Evolutionary conservation across 345 rosid species (phyloP).

Genomic region (Ailanthus altissimus): DNA sequence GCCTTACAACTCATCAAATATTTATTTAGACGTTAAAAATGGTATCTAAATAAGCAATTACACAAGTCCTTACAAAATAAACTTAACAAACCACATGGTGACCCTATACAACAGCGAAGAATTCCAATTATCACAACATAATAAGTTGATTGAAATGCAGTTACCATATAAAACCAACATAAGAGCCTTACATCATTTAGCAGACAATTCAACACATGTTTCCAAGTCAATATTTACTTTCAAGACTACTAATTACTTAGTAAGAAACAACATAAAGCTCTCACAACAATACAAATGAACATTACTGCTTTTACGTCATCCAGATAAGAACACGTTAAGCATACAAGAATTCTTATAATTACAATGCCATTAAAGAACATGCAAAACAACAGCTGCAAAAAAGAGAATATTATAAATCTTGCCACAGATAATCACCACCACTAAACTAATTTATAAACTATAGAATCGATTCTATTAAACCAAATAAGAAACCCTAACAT

Average conservation of each 20-base stretch:
- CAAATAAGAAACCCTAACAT: not conserved
- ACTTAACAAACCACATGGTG: not conserved
- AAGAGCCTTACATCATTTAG: not conserved
- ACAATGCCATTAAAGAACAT: not conserved
- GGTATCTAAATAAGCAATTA: not conserved
- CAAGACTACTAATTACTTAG: not conserved
- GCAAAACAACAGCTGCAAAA: not conserved
- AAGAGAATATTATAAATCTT: not conserved
- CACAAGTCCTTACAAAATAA: not conserved
- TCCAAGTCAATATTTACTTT: not conserved
- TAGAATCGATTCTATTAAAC: not conserved
- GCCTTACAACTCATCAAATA: not conserved
- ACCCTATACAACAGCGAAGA: not conserved
- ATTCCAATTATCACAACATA: not conserved
- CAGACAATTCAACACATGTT: not conserved
- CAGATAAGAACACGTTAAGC: not conserved
- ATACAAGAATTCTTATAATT: not conserved
- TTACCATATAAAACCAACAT: constrained; percentile 7
- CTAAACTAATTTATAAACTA: not conserved
- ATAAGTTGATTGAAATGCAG: not conserved
- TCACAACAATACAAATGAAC: not conserved
- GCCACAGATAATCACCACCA: not conserved
- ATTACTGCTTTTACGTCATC: not conserved
- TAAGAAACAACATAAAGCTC: not conserved
- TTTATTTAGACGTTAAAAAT: not conserved